Percentiles rank a stretch among this genome's conserved stretches.
These are phyloP conservation scores for Populus trichocarpa DNA, from an alignment of 441 rosid genomes.

Conservation along the genomic window DNA sequence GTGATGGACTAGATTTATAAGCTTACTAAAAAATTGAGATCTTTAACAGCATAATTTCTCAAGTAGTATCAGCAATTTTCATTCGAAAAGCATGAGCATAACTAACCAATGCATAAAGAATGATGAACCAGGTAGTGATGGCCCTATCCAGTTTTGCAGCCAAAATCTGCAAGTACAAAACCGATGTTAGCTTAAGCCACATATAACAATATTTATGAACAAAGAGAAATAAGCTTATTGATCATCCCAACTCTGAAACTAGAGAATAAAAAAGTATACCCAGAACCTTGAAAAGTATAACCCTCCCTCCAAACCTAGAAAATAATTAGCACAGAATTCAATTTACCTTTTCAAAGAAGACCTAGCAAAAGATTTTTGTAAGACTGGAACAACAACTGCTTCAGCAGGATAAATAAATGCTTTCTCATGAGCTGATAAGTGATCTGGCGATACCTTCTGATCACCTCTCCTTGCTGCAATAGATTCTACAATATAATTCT, in stretches of 20 bases:
- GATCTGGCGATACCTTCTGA: constrained; percentile 51
- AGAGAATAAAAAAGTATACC: neutral
- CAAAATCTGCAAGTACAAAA: constrained; percentile 77
- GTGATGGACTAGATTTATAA: neutral
- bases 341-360: constrained; percentile 86
- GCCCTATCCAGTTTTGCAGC: constrained; percentile 99
- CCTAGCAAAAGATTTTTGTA: constrained; percentile 84
- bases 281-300: neutral
- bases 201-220: constrained; percentile 3
- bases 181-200: constrained; percentile 25
- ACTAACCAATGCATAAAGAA: constrained; percentile 96
- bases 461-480: constrained; percentile 53
- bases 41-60: neutral
- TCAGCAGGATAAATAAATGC: constrained; percentile 88
- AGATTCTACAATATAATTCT: constrained; percentile 64
- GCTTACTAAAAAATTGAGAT: neutral
- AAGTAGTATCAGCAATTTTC: neutral
- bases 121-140: constrained; percentile 85
- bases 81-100: constrained; percentile 4
- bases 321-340: constrained; percentile 15
- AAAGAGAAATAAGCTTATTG: neutral
- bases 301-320: neutral
- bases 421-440: constrained; percentile 45
- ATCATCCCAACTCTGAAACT: neutral
- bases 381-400: constrained; percentile 91